These are phyloP conservation scores for Thelonectria discophora DNA, from an alignment of 2,329 filamentous ascomycete species.

Conservation along the genomic window DNA sequence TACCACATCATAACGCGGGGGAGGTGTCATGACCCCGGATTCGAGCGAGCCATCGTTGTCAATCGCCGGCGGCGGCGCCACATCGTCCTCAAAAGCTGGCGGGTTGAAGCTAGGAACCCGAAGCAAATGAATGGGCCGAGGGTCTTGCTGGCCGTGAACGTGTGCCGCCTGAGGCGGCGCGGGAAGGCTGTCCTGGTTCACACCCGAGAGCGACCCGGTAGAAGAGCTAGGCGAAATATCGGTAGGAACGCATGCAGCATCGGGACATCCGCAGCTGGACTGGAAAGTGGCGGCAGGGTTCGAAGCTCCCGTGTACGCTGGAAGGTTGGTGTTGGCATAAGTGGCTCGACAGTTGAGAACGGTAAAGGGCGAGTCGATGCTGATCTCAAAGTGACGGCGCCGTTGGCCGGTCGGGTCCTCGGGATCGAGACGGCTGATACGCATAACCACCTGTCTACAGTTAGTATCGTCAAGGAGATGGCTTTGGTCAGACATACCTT, in stretches of 20 bases:
- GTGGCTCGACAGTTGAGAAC: conserved; percentile 94
- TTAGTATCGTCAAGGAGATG: conserved; percentile 23
- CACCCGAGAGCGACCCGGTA: conserved; percentile 55
- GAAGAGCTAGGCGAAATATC: conserved; percentile 76
- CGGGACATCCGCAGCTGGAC: conserved; percentile 63
- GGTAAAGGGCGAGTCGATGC: conserved; percentile 94
- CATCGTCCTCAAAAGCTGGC: conserved; percentile 83
- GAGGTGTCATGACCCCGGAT: conserved; percentile 72
- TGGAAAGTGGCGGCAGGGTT: conserved; percentile 56
- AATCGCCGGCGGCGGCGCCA: conserved; percentile 48
- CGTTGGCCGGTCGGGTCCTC: conserved; percentile 76
- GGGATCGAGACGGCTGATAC: conserved; percentile 84
- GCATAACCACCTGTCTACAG: conserved; percentile 79
- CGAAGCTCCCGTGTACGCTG: conserved; percentile 73
- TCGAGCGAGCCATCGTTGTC: conserved; percentile 34
- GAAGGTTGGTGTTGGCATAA: conserved; percentile 85
- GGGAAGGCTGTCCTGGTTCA: conserved; percentile 53
- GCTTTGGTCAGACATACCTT: conserved; percentile 69
- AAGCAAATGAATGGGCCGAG: conserved; percentile 84
- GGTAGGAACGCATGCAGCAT: conserved; percentile 59
- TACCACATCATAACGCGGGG: conserved; percentile 84
- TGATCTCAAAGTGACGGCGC: conserved; percentile 92
- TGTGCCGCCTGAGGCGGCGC: conserved; percentile 67
- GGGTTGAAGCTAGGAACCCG: conserved; percentile 88
- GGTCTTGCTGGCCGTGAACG: conserved; percentile 45